A percentile compares a stretch with the other conserved stretches of the same genome.
These are phyloP conservation scores for Alternaria brassicae DNA, from an alignment of 2,329 filamentous ascomycete genomes.

Conservation along the genomic window DNA sequence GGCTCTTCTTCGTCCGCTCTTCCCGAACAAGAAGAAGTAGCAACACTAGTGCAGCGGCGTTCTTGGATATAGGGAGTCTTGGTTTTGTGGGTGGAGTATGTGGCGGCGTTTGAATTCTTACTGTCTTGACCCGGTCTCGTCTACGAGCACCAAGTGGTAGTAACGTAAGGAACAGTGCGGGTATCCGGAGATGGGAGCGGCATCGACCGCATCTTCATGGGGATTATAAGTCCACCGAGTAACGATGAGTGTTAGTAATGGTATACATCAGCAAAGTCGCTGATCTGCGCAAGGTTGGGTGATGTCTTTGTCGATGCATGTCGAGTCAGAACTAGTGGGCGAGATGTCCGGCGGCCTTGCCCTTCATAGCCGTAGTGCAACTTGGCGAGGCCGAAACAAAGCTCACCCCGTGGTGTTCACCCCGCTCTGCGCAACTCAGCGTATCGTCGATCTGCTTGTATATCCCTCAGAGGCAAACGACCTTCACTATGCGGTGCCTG, in stretches of 20 bases:
- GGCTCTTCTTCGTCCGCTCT: conserved; percentile 14
- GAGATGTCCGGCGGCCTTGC: conserved; percentile 7
- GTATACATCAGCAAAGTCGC: background rate
- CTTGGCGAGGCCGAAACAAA: conserved; percentile 6
- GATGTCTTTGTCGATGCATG: conserved; percentile 6
- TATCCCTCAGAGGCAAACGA: conserved; percentile 7
- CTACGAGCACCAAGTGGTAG: background rate
- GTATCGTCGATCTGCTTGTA: conserved; percentile 14
- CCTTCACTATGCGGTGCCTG: conserved; percentile 9
- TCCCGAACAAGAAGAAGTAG: background rate
- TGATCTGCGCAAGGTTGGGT: background rate
- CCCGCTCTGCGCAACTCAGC: conserved; percentile 12
- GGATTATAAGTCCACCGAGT: background rate
- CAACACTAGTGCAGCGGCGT: background rate
- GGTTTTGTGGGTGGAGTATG: background rate
- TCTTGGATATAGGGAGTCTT: no score
- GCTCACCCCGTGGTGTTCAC: conserved; percentile 7
- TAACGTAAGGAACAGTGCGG: background rate
- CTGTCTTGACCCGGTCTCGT: background rate
- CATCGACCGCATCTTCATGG: background rate
- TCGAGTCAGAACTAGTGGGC: conserved; percentile 13
- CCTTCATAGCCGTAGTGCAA: conserved; percentile 13
- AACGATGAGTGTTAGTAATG: background rate
- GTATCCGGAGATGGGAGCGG: background rate
- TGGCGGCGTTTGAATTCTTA: background rate